Percentiles rank a stretch among this genome's conserved stretches.
These are phyloP conservation scores for Rubia tinctorum DNA, from an alignment of 305 asterid genomes.

Conservation along the genomic window DNA sequence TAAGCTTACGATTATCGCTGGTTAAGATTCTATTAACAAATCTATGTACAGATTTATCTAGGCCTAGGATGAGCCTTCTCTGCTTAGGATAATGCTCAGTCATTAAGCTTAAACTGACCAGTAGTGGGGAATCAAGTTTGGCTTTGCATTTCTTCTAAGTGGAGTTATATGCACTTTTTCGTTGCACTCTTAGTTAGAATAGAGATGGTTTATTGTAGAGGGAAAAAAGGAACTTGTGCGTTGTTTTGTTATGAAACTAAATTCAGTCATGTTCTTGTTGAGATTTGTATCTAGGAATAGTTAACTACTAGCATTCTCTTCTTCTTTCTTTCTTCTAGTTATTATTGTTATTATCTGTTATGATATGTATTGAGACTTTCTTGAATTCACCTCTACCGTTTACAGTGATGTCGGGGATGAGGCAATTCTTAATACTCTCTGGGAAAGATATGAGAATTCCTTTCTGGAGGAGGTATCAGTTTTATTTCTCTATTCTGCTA, in stretches of 20 bases:
- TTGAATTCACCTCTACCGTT: constrained; percentile 20
- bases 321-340: background rate
- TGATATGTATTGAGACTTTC: background rate
- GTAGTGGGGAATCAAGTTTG: constrained; percentile 1
- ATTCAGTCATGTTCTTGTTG: background rate
- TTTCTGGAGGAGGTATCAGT: constrained; percentile 57
- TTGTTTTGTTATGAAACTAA: background rate
- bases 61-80: background rate
- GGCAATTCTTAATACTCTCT: constrained; percentile 73
- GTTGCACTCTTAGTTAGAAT: background rate
- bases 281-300: background rate
- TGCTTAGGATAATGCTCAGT: constrained; percentile 1
- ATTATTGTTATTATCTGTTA: background rate
- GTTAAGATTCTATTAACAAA: background rate
- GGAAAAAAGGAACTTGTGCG: background rate
- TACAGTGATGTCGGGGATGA: constrained; percentile 89
- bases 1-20: background rate
- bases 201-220: background rate
- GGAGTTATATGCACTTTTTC: background rate
- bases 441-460: constrained; percentile 63
- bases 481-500: background rate
- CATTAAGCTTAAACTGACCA: background rate
- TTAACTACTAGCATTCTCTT: background rate
- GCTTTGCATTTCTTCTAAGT: background rate
- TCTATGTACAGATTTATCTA: background rate